Evolutionary conservation across 176 grass and related monocot species (phyloP), one percentile per base, ranked within the genome.

Genomic region (Rhynchospora tenuis): DNA sequence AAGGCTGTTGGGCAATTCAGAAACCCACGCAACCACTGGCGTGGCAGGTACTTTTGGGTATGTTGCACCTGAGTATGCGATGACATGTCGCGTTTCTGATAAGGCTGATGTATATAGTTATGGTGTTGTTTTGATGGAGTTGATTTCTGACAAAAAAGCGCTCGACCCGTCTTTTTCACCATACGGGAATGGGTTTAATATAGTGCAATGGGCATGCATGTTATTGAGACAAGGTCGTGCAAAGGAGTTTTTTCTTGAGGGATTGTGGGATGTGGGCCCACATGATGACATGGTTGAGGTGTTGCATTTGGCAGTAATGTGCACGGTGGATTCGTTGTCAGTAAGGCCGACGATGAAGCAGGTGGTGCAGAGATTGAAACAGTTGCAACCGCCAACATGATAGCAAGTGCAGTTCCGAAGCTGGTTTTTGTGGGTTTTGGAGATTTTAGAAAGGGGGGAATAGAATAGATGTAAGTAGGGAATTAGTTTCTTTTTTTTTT

Each of bases 141-240:
- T 97, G 48, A 94, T 94, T 81, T 97, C 94, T 81, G 94, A 97
- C 67, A 97, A 97, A 90, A 97, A 94, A 82, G 94, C 94, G 28
- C 79, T 97, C 69, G 94, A 97, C 74, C 94, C 94, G 3, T 94
- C 92, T 8, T 97, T 97, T 84, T 97, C 94, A 65, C 92, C 92
- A 2, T 97, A 97, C 19, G 94, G 94, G n/a, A 97, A 97, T 86
- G 94, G 94, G 22, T 97, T 97, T 65, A 97, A 97, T 86, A 97
- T 97, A 79, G 94, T 97, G 88, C 88, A 92, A 80, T 97, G 94
- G 94, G 94, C 85, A 66, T 92, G 92, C 88, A 97, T 94, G 92
- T 71, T 97, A 73, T 88, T 97, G 44, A 89, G 87, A 51, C 92
- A 97, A 89, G 94, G 94, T 69, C 84, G 92, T 19, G 90, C 87